Conservation (phyloP, 345 rosid species). For the Salix udensis region DNA sequence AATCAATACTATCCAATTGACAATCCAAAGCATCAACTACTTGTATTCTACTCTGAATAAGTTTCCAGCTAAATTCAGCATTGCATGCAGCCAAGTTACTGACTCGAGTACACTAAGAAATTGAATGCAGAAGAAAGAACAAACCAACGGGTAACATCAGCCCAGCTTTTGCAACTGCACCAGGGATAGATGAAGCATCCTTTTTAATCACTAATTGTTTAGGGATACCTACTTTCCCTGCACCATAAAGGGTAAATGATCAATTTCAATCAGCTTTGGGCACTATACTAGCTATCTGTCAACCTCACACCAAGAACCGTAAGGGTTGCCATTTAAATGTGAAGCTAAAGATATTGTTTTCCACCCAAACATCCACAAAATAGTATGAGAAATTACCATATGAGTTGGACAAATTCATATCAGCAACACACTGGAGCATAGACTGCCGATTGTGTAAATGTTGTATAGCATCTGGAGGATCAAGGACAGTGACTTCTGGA, state of each 20-base stretch:
- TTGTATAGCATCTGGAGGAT: conserved; percentile 80
- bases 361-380: background rate
- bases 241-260: conserved; percentile 8
- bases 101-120: background rate
- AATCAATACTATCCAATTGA: background rate
- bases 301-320: background rate
- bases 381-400: conserved; percentile 36
- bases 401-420: conserved; percentile 55
- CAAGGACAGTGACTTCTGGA: conserved; percentile 82
- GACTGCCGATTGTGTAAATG: conserved; percentile 70
- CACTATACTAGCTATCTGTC: background rate
- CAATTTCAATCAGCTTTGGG: conserved; percentile 7
- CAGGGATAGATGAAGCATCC: conserved; percentile 61
- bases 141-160: conserved; percentile 61
- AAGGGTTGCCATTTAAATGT: background rate
- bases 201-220: conserved; percentile 56
- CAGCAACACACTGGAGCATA: conserved; percentile 80
- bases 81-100: background rate
- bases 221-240: conserved; percentile 69
- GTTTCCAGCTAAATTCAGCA: conserved; percentile 12
- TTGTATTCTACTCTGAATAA: background rate
- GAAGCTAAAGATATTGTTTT: background rate
- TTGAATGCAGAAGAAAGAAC: conserved; percentile 6
- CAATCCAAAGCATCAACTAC: background rate
- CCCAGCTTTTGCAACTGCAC: conserved; percentile 57